phyloP scores from a whole-genome alignment of 176 grass and related monocot genomes.

The Cenchrus purpureus region DNA sequence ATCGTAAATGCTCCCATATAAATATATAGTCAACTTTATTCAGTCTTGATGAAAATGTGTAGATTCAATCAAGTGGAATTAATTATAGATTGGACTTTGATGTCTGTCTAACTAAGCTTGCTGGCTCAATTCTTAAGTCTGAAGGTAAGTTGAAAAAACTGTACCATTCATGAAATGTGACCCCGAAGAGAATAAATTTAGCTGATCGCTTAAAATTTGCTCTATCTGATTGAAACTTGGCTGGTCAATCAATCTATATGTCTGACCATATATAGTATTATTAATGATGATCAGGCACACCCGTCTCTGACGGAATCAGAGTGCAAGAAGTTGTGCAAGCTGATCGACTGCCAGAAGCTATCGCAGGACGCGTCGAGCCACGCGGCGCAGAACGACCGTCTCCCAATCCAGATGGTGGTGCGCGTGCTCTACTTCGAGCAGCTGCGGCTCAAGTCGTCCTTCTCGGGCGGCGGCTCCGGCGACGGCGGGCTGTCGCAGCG shows the following conservation, averaged over 20 bases:
- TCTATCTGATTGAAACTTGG: not conserved
- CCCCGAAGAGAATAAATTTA: not conserved
- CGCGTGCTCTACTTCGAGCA: conserved; percentile 90
- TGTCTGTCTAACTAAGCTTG: too few relatives aligned
- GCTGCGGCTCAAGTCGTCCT: conserved; percentile 58
- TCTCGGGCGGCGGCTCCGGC: not conserved
- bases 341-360: conserved; percentile 73
- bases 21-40: too few relatives aligned
- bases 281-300: conserved; percentile 58
- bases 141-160: too few relatives aligned
- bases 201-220: not conserved
- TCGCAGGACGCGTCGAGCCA: conserved; percentile 46
- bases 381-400: conserved; percentile 89
- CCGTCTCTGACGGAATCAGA: conserved; percentile 88
- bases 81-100: too few relatives aligned
- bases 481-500: conserved; percentile 52
- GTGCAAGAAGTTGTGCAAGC: conserved; percentile 93
- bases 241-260: not conserved
- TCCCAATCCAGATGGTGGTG: conserved; percentile 77
- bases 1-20: too few relatives aligned
- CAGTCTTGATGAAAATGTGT: too few relatives aligned
- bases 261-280: not conserved
- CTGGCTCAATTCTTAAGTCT: too few relatives aligned
- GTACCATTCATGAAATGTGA: too few relatives aligned
- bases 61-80: too few relatives aligned